Evolutionary conservation across 495 filamentous ascomycete species (phyloP).

Genomic region (Acidomyces sp.): DNA sequence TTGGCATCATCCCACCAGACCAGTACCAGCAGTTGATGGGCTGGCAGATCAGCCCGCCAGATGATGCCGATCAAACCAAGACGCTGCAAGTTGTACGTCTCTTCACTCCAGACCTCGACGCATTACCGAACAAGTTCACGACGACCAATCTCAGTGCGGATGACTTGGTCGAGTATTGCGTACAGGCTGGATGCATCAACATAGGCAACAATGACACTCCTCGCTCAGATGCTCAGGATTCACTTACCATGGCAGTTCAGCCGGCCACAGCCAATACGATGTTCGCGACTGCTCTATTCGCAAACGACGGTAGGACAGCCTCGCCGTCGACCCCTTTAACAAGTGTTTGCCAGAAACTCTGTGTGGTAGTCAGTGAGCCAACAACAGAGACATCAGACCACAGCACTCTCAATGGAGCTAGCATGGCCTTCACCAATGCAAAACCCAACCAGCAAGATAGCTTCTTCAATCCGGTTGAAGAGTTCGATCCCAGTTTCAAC

Average conservation of each 20-base stretch:
- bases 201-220: neutral
- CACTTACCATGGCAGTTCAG: conserved; percentile 5
- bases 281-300: too few species aligned
- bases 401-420: neutral
- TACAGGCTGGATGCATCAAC: conserved; percentile 1
- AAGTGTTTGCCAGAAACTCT: too few species aligned
- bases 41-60: conserved; percentile 3
- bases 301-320: too few species aligned
- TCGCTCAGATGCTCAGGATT: neutral
- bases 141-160: conserved; percentile 7
- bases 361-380: too few species aligned
- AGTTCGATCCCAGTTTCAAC: conserved; percentile 6
- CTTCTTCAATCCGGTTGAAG: conserved; percentile 2
- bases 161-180: conserved; percentile 5
- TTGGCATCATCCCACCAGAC: conserved; percentile 5
- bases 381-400: neutral
- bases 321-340: too few species aligned
- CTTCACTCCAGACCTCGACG: conserved; percentile 3
- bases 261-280: too few species aligned
- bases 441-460: neutral
- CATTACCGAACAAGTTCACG: neutral
- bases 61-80: conserved; percentile 5
- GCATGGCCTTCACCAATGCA: neutral
- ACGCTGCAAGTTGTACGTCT: neutral
- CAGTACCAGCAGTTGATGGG: conserved; percentile 6